Conservation (phyloP, 768 basidiomycete species). For the Lyophyllum decastes region DNA sequence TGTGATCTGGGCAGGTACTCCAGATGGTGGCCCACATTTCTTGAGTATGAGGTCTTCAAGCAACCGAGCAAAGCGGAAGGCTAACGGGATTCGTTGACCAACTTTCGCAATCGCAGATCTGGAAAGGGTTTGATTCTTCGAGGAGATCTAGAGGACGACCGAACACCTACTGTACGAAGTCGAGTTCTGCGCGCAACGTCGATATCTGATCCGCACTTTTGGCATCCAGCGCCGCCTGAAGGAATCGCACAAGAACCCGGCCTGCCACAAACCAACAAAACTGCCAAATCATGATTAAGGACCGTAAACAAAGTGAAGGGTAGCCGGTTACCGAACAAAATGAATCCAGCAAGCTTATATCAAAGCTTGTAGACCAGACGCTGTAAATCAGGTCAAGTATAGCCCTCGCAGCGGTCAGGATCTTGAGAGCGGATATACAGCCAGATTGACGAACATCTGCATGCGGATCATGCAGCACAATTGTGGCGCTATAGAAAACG, state of each 20-base stretch:
- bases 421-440: constrained; percentile 70
- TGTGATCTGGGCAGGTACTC: constrained; percentile 28
- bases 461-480: constrained; percentile 78
- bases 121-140: neutral
- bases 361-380: constrained; percentile 71
- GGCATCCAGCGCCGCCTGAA: constrained; percentile 62
- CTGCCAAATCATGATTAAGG: constrained; percentile 27
- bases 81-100: constrained; percentile 68
- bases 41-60: constrained; percentile 47
- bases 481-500: constrained; percentile 49
- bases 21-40: constrained; percentile 33
- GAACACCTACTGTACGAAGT: constrained; percentile 61
- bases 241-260: constrained; percentile 64
- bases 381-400: constrained; percentile 69
- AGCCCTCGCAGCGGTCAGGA: constrained; percentile 64
- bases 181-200: constrained; percentile 62
- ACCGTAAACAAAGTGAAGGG: neutral
- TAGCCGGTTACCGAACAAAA: constrained; percentile 56
- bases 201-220: constrained; percentile 57
- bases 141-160: neutral
- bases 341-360: constrained; percentile 68
- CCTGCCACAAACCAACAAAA: constrained; percentile 74
- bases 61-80: constrained; percentile 61
- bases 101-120: constrained; percentile 63
- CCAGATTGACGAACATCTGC: constrained; percentile 57